A percentile compares a stretch with the other conserved stretches of the same genome.
These are phyloP conservation scores for Obba rivulosa DNA, from an alignment of 768 basidiomycete species.

Conservation along the genomic window DNA sequence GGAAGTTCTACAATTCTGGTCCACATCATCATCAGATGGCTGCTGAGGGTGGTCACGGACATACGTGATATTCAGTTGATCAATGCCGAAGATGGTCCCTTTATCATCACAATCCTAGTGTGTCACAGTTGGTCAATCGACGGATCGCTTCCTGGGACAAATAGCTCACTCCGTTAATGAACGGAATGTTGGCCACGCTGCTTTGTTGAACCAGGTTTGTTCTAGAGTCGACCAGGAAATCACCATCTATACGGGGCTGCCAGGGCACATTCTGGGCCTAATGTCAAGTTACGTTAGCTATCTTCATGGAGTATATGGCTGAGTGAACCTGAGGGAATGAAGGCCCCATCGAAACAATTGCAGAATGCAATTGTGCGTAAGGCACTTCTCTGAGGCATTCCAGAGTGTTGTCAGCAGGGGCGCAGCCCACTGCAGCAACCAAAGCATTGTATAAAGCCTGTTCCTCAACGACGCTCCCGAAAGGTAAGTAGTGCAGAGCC, in stretches of 20 bases:
- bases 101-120: constrained; percentile 3
- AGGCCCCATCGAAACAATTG: constrained; percentile 28
- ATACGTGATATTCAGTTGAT: constrained; percentile 1
- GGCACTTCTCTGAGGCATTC: constrained; percentile 38
- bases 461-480: constrained; percentile 7
- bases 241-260: constrained; percentile 1
- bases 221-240: too few relatives aligned
- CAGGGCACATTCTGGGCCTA: neutral
- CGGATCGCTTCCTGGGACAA: too few relatives aligned
- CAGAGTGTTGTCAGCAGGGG: constrained; percentile 29
- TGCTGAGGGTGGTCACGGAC: neutral
- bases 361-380: constrained; percentile 23
- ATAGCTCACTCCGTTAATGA: constrained; percentile 34
- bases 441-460: constrained; percentile 38
- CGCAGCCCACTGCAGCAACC: constrained; percentile 33
- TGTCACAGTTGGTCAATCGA: too few relatives aligned
- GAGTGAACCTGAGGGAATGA: too few relatives aligned
- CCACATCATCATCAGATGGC: neutral
- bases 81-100: constrained; percentile 1
- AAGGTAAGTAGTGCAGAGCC: constrained; percentile 1
- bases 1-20: neutral
- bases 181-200: constrained; percentile 42
- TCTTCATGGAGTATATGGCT: too few relatives aligned
- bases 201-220: constrained; percentile 38
- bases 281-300: constrained; percentile 23